Conservation (phyloP, 2,329 filamentous ascomycete species). For the Dothideomycetes sp. region DNA sequence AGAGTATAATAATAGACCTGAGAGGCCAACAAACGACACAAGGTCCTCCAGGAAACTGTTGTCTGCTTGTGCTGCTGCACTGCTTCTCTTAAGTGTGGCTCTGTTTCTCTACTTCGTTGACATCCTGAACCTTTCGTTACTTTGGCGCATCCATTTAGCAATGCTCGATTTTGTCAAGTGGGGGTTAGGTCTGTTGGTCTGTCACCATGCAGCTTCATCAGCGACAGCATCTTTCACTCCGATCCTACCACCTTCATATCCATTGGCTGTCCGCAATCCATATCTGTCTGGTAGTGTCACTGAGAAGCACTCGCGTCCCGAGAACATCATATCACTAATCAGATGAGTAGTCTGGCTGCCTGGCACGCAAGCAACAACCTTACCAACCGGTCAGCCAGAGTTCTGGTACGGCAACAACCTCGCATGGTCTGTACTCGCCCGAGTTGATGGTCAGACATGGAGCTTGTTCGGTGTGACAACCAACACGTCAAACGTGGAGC, state of each 20-base stretch:
- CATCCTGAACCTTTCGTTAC: too few relatives aligned
- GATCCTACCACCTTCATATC: slow-evolving; percentile 30
- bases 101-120: too few relatives aligned
- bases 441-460: slow-evolving; percentile 29
- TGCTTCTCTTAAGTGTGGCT: too few relatives aligned
- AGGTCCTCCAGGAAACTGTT: too few relatives aligned
- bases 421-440: slow-evolving; percentile 31
- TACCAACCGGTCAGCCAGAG: slow-evolving; percentile 28
- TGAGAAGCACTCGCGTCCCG: neutral
- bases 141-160: neutral
- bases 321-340: neutral
- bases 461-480: slow-evolving; percentile 30
- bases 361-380: slow-evolving; percentile 23
- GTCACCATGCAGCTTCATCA: neutral
- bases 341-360: slow-evolving; percentile 28
- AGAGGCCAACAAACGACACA: too few relatives aligned
- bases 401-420: slow-evolving; percentile 33
- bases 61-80: too few relatives aligned
- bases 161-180: neutral
- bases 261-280: slow-evolving; percentile 31
- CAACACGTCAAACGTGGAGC: slow-evolving; percentile 16
- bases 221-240: slow-evolving; percentile 13
- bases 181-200: neutral
- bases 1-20: too few relatives aligned
- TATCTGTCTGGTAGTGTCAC: slow-evolving; percentile 24